Evolutionary conservation across 1,284 basidiomycete species (phyloP), one percentile per base, ranked within the genome.

Genomic region (Cutaneotrichosporon sp.): DNA sequence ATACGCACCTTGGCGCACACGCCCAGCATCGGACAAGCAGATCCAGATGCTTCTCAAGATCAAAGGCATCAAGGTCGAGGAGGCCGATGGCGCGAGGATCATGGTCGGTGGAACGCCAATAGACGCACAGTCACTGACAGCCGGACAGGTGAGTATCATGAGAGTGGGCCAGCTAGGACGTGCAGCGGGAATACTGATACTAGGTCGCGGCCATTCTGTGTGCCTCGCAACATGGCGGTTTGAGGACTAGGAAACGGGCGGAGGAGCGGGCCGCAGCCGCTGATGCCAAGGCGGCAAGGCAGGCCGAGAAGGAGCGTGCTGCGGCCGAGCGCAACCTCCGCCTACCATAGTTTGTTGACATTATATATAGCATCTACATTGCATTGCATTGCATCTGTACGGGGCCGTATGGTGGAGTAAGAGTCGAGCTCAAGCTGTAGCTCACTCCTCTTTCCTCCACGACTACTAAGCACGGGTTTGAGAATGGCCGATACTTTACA

Each of bases 1-100:
- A 14, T 83, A 82, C 52, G 91, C 93, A 0, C 79, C 78, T 16
- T 97, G 95, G 95, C 84, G 95, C 34, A 78, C 75, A 49, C 76
- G 81, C 4, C 86, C 87, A 10, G 90, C 92, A 0, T 86, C 88
- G 1, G 82, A 85, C 6, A 82, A 81, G 40, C 93, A 97, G 72
- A 84, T 86, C 65, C 72, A 78, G 10, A 80, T 89, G 47, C 80
- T 96, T n/a, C 69, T 78, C 13, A 89, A 87, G 69, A 81, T 88
- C 50, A 86, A 73, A 34, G 73, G 73, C 1, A 61, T 70, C 18
- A 61, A 61, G 8, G 30, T 56, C 2, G 53, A 57, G 7, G 46
- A 16, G 16, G 40, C 46, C 5, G 53, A 67, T 22, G 26, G 31
- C 34, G 55, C 56, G 5, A 18, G 9, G 14, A 53, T 53, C 13